These are phyloP conservation scores for Microdochium trichocladiopsis DNA, from an alignment of 2,329 filamentous ascomycete species.

Conservation along the genomic window DNA sequence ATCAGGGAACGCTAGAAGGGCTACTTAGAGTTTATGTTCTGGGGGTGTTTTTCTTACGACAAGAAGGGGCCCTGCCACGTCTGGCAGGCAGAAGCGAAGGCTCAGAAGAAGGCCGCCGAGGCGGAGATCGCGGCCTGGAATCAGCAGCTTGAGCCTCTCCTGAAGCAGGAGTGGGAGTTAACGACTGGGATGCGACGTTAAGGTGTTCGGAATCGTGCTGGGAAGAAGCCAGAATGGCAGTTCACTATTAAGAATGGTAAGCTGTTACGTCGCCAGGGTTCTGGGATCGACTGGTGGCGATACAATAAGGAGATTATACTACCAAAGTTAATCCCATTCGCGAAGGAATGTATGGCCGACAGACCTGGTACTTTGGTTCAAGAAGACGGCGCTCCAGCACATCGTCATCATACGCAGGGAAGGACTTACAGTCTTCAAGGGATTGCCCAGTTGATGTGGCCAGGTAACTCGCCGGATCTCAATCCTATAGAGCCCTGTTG, in stretches of 20 bases:
- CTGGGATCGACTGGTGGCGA: constrained; percentile 4
- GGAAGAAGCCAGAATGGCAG: not conserved
- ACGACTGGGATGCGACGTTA: not conserved
- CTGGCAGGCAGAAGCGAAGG: constrained; percentile 9
- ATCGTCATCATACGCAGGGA: not conserved
- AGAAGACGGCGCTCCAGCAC: not conserved
- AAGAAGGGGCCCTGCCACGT: constrained; percentile 17
- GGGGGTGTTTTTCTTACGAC: constrained; percentile 17
- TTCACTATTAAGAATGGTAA: not conserved
- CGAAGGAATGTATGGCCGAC: constrained; percentile 1
- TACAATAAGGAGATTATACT: constrained; percentile 3
- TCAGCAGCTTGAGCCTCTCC: not conserved
- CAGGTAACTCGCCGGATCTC: not conserved
- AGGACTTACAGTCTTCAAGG: not conserved
- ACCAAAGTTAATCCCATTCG: constrained; percentile 1
- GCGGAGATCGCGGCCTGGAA: not conserved
- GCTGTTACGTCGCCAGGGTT: not conserved
- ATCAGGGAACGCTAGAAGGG: constrained; percentile 5
- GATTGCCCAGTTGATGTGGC: not conserved
- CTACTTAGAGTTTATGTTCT: constrained; percentile 19
- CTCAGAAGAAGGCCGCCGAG: no score
- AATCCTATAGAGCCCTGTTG: no score
- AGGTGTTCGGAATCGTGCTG: not conserved
- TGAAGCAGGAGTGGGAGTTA: not conserved
- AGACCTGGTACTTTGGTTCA: constrained; percentile 1